Evolutionary conservation across 1,284 basidiomycete genomes (phyloP), one percentile per base, ranked within the genome.

Genomic region (Ustilago sp.): DNA sequence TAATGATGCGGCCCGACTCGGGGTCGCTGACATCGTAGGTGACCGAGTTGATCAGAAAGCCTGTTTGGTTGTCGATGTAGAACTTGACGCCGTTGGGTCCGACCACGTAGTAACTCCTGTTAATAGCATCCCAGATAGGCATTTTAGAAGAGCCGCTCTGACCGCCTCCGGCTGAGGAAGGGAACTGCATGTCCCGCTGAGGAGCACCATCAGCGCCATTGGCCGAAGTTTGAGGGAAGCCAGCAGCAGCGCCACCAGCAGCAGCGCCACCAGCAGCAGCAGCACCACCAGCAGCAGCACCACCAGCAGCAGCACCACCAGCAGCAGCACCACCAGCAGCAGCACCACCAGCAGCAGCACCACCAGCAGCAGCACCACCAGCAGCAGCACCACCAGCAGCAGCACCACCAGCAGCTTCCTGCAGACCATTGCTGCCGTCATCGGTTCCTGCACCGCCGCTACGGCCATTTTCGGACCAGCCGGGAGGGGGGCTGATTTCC

Each of bases 11-110:
- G n/a, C 71, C 71, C 3, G 71, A 68, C 58, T 59, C 50, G 39
- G 73, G 68, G 36, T 75, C 73, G 47, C 63, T 68, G 48, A 67
- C 48, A 15, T 75, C 62, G 8, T 45, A 17, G 1, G 61, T 68
- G 4, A 13, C 36, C 48, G 70, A 63, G 64, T 68, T 73, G 54
- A 64, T 61, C 51, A 67, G 34, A 7, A n/a, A 45, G 52, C 68
- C 68, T 7, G 48, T 62, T 19, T 48, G 4, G 5, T 9, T 8
- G 47, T 75, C 73, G 38, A 64, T 68, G 59, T 68, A 76, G 52
- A 58, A 70, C 35, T 41, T 59, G 32, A 57, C 53, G 35, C 52
- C 32, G 4, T 64, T 34, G 15, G 58, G 58, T 15, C 62, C 50
- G 17, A 55, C 35, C 11, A 61, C 50, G 32, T 59, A 63, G 43